Evolutionary conservation across 345 rosid species (phyloP), one percentile per base, ranked within the genome.

Genomic region (Eucalyptus sp.): DNA sequence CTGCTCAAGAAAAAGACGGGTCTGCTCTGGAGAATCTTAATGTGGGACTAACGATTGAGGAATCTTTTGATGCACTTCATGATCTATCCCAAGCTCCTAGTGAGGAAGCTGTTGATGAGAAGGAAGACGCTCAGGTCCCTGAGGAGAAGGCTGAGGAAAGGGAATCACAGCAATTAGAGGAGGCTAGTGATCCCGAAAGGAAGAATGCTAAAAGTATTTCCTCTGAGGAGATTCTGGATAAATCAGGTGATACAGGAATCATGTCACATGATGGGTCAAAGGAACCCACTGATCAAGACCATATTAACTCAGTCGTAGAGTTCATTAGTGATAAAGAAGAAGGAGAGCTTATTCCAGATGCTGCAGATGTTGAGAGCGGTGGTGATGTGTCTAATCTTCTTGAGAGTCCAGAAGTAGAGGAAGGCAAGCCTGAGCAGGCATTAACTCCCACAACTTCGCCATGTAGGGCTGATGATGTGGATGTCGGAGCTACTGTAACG

Each of bases 291-390:
- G 95, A 91, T 64, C 94, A 44, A 20, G 80, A 52, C 80, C 48
- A 48, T 31, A 89, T n/a, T 37, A 71, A 66, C 44, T 44, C 71
- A 68, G n/a, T 43, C 9, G 31, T 62, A 50, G 90, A 89, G 50
- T 87, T 68, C 44, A 50, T 48, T 44, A 87, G 81, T n/a, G 99
- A 98, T 90, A 95, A 91, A 90, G 99, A 96, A 95, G 99, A 98
- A 89, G 99, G 99, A 87, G 99, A 97, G 92, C 89, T 95, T 76
- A 87, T 91, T 62, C 92, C 95, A 44, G 99, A 96, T 88, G 90
- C 90, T n/a, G 88, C 92, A 54, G 99, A 97, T 86, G 92, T 81
- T 15, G 98, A 95, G 48, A 98, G 92, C 15, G 91, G 88, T 54
- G 89, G 89, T 8, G 95, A 96, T 88, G 68, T 88, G 89, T 89